Base-by-base conservation (phyloP, 2,329 filamentous ascomycete species). In the Penicillium brasilianum region DNA sequence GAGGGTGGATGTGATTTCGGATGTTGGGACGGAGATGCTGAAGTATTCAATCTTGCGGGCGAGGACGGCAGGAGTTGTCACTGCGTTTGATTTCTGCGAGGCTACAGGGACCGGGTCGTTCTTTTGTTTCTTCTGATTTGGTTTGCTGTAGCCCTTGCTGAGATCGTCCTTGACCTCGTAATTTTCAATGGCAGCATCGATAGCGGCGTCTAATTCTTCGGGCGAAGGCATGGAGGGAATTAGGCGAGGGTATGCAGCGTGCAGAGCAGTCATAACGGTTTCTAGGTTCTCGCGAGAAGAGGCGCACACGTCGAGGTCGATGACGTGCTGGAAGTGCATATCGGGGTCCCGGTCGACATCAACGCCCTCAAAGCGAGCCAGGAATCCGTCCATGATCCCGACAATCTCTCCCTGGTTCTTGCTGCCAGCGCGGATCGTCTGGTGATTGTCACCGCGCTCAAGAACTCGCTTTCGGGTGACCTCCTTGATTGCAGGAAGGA, bases 351-450 rank as follows among this genome's bases (percentile, higher is more conserved):
- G 79, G 18, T 87, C 83, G 0, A 84, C 80, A 66, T 93, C 85
- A 60, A 93, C 83, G 20, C 89, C 86, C 78, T 99, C 90, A 73
- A 97, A 98, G 37, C 95, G 88, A 13, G 86, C 77, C 66, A 99
- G 83, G 78, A 99, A 99, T 3, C 92, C 92, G 69, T 97, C 91
- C 95, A 99, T 98, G 69, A 99, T 96, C 5, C 87, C 86, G 50
- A 95, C 82, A 58, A 95, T 91, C 75, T 97, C 94, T 18, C 84
- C 80, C 50, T 83, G 78, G 48, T 90, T 86, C 58, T 91, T 90
- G 49, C 87, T 90, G n/a, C 81, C 83, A 11, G 94, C 93, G 71
- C 95, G 93, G 61, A 99, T 98, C 0, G 95, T 99, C 78, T 99
- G 95, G 76, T 99, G 95, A 72, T 98, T 98, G 76, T 99, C 93